Conservation (phyloP, 768 basidiomycete genomes). For the Amylocystis lapponica region DNA sequence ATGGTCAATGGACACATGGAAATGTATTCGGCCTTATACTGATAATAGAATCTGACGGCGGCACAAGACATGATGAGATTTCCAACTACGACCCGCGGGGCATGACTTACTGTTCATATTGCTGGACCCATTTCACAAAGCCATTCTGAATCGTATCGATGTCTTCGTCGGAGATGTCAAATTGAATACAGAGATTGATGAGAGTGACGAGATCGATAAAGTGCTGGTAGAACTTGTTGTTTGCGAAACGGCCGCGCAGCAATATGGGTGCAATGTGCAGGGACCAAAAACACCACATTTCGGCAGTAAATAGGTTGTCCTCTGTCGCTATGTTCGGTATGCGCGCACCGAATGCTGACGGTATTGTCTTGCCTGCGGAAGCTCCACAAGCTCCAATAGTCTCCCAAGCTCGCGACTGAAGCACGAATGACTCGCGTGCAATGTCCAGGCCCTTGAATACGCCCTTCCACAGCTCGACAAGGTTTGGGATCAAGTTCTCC, state of each 20-base stretch:
- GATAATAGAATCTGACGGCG: conserved; percentile 25
- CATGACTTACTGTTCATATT: conserved; percentile 35
- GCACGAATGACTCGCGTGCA: conserved; percentile 4
- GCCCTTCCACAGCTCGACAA: conserved; percentile 19
- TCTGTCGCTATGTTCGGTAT: conserved; percentile 15
- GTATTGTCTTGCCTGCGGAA: conserved; percentile 31
- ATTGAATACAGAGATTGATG: conserved; percentile 30
- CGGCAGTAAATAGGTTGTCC: conserved; percentile 27
- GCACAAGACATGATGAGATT: no score
- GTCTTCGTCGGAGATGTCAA: conserved; percentile 24
- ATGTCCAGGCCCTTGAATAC: conserved; percentile 17
- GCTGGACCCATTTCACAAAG: conserved; percentile 29
- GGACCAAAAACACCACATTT: conserved; percentile 34
- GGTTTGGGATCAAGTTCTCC: conserved; percentile 19
- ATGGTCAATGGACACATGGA: conserved; percentile 25
- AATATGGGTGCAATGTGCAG: conserved; percentile 33
- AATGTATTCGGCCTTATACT: conserved; percentile 14
- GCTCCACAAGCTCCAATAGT: conserved; percentile 15
- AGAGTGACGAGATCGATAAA: conserved; percentile 33
- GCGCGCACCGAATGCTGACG: conserved; percentile 29
- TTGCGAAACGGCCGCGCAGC: conserved; percentile 26
- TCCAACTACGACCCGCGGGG: no score
- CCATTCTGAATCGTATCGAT: conserved; percentile 22
- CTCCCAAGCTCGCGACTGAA: conserved; percentile 17
- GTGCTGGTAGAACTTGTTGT: conserved; percentile 32